Evolutionary conservation across 1,139 yeast species (phyloP), one percentile per base, ranked within the genome.

Genomic region (Geotrichum aggregatum): DNA sequence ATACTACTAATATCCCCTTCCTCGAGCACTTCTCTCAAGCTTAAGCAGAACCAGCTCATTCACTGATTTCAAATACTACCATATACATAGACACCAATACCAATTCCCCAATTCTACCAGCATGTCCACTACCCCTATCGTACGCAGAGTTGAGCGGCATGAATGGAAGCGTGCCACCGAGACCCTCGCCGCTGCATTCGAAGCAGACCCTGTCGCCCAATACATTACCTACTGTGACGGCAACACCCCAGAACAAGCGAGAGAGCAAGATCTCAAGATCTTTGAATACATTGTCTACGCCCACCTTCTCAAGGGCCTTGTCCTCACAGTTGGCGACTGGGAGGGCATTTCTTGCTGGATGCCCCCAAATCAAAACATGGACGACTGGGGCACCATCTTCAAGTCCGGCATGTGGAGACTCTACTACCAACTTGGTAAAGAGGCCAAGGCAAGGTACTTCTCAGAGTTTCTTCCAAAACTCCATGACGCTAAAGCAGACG

Each of bases 271-370:
- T 60, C 54, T 70, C 18, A 69, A 70, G 36, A 69, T 82, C 45
- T 82, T 79, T 60, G 83, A 79, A 60, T 77, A 81, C 18, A 80
- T 82, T 61, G 69, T 80, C 28, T 72, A 71, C 54, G 82, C 83
- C 51, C 85, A 81, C 63, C 72, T 82, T 43, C 63, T 74, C 56
- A 75, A 78, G 52, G 87, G 87, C 1, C 56, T 79, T 16, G 82
- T 77, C 21, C 64, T 80, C 34, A 85, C 79, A 3, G 71, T 71
- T 3, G 75, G 74, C 10, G 72, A 71, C 11, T 82, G 78, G 64
- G 86, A 82, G 65, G 80, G 84, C 3, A 83, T 82, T 26, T 79
- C 83, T 8, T 66, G 81, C 36, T 82, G 87, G 86, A 72, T 82
- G 43, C 72, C 74, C 14, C 87, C 87, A 3, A 76, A 84, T 1